Percentiles rank a stretch among this genome's conserved stretches.
Conservation (phyloP, 2,329 filamentous ascomycete species). For the Thielaviopsis populi region DNA sequence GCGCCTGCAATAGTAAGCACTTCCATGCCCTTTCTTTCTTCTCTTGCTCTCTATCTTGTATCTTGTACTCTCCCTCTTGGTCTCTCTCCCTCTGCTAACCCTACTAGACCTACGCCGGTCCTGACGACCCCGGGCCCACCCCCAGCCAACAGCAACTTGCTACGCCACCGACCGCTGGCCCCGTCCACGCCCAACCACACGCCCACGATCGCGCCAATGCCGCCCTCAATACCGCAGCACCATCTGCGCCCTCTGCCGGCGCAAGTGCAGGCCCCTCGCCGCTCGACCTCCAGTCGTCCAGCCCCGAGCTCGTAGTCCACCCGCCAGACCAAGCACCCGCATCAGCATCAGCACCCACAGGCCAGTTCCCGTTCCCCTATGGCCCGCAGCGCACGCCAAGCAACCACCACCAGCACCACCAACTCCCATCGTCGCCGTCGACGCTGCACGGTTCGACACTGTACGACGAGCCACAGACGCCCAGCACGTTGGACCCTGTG, state of each 20-base stretch:
- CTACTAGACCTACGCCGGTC: not conserved
- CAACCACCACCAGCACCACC: not conserved
- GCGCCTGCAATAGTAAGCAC: slow-evolving; percentile 6
- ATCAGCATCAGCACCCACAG: not conserved
- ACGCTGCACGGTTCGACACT: not conserved
- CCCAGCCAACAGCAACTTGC: not conserved
- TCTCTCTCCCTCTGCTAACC: slow-evolving; percentile 8
- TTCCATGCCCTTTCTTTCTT: no score
- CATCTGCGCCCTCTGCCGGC: not conserved
- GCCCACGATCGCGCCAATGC: not conserved
- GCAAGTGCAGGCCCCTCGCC: not conserved
- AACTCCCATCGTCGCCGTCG: not conserved
- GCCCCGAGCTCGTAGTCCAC: not conserved
- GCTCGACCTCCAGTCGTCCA: not conserved
- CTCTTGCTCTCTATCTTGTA: no score
- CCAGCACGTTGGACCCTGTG: not conserved
- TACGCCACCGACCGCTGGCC: not conserved
- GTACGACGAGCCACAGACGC: slow-evolving; percentile 3
- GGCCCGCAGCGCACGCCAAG: not conserved
- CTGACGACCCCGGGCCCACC: not conserved
- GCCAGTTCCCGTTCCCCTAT: not conserved
- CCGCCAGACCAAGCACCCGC: not conserved
- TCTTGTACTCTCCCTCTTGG: no score
- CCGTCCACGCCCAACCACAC: not conserved
- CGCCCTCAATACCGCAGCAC: not conserved